Conservation (phyloP, 192 early-diverging fungal species). For the Coemansia sp. region DNA sequence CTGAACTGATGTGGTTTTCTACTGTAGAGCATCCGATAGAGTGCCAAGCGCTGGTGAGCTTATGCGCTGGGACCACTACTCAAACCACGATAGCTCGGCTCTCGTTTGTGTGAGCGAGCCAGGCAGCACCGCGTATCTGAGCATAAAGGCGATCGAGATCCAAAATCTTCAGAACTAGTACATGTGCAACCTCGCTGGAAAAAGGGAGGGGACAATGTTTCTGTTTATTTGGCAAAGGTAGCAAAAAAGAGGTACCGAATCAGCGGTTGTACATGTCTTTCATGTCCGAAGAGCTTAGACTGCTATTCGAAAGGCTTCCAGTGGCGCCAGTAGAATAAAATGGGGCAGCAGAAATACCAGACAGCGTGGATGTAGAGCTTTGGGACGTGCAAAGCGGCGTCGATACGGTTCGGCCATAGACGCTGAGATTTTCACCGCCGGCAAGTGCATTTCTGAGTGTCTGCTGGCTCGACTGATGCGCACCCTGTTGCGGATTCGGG, state of each 20-base stretch:
- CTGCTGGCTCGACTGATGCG: constrained; percentile 33
- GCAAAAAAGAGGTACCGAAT: no score
- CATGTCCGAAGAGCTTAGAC: constrained; percentile 45
- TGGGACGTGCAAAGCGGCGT: constrained; percentile 20
- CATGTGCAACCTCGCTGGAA: no score
- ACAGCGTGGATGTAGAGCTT: constrained; percentile 15
- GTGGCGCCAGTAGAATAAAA: constrained; percentile 40
- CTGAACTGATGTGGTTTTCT: not conserved
- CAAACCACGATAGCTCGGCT: constrained; percentile 11
- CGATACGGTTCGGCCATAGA: constrained; percentile 25
- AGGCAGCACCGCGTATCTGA: constrained; percentile 25
- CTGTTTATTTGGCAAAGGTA: not conserved
- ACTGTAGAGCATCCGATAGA: constrained; percentile 2
- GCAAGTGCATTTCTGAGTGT: constrained; percentile 38
- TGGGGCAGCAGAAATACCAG: constrained; percentile 24
- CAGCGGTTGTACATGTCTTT: constrained; percentile 51
- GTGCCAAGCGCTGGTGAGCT: not conserved
- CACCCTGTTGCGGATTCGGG: constrained; percentile 2
- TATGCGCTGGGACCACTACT: not conserved
- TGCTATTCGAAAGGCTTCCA: constrained; percentile 46
- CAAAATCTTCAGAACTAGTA: not conserved
- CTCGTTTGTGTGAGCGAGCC: constrained; percentile 37
- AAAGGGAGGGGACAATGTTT: no score
- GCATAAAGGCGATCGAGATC: constrained; percentile 10
- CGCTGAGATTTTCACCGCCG: constrained; percentile 33